Evolutionary conservation across 1,139 yeast genomes (phyloP), one percentile per base, ranked within the genome.

Genomic region (Ogataea hybrid): DNA sequence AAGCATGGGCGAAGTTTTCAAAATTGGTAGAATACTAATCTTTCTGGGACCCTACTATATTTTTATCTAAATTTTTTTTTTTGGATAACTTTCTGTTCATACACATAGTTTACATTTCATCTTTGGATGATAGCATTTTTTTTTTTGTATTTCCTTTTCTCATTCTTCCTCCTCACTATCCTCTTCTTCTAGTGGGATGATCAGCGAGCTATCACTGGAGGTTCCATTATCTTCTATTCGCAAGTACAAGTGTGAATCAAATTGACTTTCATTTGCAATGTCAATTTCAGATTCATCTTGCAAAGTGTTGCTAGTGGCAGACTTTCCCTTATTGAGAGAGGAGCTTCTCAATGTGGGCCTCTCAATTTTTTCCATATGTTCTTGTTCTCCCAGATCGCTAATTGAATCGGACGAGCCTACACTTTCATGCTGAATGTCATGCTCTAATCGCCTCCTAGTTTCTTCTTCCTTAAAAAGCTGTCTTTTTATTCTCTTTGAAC

Each of bases 111-210:
- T 20, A 20, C 9, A 20, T 20, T 20, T 7, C 21, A 20, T 20
- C 9, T 8, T 20, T 20, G 3, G 21, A 20, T 20, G 8, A 20
- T 6, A 20, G 7, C 21, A 20, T 20, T 6, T 20, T 20, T 20
- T 20, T 20, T 7, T 7, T 20, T 20, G 9, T 7, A 6, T 8
- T 20, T 20, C 1, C 21, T 20, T 20, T 7, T 20, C 21, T 20
- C 4, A 20, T 20, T 20, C 21, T 20, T 20, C 9, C 9, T 20
- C 21, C 9, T 20, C 21, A 3, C 21, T 20, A 7, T 20, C 36
- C 28, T 35, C 35, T 20, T 52, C 58, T 9, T 53, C 58, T 14
- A 52, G 8, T 6, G 60, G 59, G 10, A 55, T 52, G 4, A 39
- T 47, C 7, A 39, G 30, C n/a, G 51, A 43, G 9, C 35, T 43